Percentiles rank a stretch among this genome's conserved stretches.
These are phyloP conservation scores for Xerocomellus dryophilus DNA, from an alignment of 768 basidiomycete genomes.

Conservation along the genomic window DNA sequence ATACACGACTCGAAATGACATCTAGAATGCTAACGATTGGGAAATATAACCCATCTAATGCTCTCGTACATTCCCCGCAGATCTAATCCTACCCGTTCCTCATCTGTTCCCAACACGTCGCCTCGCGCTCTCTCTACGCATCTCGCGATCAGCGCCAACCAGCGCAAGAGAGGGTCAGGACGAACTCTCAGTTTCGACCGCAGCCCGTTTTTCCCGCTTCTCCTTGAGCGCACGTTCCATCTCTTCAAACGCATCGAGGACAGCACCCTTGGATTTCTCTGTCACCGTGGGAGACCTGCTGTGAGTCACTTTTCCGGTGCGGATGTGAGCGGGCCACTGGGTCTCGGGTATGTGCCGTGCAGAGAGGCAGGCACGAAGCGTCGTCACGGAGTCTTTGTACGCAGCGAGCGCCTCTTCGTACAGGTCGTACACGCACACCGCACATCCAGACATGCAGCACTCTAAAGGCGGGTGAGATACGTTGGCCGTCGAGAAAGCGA, in stretches of 20 bases:
- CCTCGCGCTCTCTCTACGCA: slow-evolving; percentile 20
- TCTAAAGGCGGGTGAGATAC: slow-evolving; percentile 43
- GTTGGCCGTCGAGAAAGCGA: no score
- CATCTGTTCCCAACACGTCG: slow-evolving; percentile 16
- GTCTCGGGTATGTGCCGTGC: slow-evolving; percentile 47
- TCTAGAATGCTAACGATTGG: slow-evolving; percentile 35
- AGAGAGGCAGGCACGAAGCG: slow-evolving; percentile 50
- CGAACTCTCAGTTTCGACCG: slow-evolving; percentile 37
- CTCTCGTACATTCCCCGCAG: slow-evolving; percentile 40
- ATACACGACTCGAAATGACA: background rate
- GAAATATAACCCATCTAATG: slow-evolving; percentile 49
- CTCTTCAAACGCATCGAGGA: slow-evolving; percentile 69
- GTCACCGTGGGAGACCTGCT: background rate
- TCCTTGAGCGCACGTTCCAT: slow-evolving; percentile 56
- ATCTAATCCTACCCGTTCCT: slow-evolving; percentile 11
- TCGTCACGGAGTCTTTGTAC: slow-evolving; percentile 55
- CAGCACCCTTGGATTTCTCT: slow-evolving; percentile 30
- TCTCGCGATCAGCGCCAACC: slow-evolving; percentile 10
- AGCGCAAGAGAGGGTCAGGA: slow-evolving; percentile 27
- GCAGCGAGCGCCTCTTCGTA: slow-evolving; percentile 70
- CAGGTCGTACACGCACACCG: slow-evolving; percentile 86
- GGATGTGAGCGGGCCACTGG: slow-evolving; percentile 65
- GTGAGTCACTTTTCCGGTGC: slow-evolving; percentile 8
- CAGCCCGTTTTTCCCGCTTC: slow-evolving; percentile 38
- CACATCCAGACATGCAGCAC: slow-evolving; percentile 95